Percentiles rank a stretch among this genome's conserved stretches.
phyloP scores from a whole-genome alignment of 2,329 filamentous ascomycete genomes.

The Cladorrhinum sp. region DNA sequence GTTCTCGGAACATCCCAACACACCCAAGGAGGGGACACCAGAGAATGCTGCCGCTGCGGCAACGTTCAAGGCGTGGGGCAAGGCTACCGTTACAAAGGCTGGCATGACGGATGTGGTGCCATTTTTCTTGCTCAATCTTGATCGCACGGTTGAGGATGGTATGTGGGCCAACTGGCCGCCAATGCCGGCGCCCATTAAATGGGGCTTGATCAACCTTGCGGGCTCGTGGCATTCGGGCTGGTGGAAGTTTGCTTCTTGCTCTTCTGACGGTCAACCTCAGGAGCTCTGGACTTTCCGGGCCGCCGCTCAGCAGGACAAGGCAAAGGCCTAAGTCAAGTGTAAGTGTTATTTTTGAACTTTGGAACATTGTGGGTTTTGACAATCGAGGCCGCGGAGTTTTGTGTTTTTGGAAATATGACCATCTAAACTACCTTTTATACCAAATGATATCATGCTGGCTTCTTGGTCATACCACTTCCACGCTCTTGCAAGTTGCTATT shows the following conservation, averaged over 20 bases:
- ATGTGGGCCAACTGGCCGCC: conserved; percentile 63
- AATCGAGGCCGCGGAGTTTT: not conserved
- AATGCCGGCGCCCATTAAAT: conserved; percentile 58
- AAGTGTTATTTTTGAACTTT: not conserved
- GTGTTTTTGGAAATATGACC: too few relatives aligned
- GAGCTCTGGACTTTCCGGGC: conserved; percentile 49
- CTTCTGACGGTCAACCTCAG: conserved; percentile 49
- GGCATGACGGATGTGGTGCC: conserved; percentile 59
- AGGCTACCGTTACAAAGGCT: conserved; percentile 61
- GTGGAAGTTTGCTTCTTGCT: conserved; percentile 66
- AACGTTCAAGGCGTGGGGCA: conserved; percentile 60
- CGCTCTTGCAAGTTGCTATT: too few relatives aligned
- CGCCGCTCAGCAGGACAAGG: conserved; percentile 11
- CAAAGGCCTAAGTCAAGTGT: conserved; percentile 5
- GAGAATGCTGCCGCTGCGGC: conserved; percentile 44
- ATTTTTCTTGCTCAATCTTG: conserved; percentile 63
- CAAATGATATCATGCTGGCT: too few relatives aligned
- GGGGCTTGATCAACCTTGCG: conserved; percentile 57
- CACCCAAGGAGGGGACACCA: conserved; percentile 45
- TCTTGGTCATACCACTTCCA: too few relatives aligned
- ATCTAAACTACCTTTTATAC: too few relatives aligned
- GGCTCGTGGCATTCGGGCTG: conserved; percentile 54
- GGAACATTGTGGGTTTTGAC: not conserved
- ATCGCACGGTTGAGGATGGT: conserved; percentile 57
- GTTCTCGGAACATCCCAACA: conserved; percentile 48